Evolutionary conservation across 176 grass and related monocot species (phyloP), one percentile per base, ranked within the genome.

Genomic region (Triticum timopheevii): DNA sequence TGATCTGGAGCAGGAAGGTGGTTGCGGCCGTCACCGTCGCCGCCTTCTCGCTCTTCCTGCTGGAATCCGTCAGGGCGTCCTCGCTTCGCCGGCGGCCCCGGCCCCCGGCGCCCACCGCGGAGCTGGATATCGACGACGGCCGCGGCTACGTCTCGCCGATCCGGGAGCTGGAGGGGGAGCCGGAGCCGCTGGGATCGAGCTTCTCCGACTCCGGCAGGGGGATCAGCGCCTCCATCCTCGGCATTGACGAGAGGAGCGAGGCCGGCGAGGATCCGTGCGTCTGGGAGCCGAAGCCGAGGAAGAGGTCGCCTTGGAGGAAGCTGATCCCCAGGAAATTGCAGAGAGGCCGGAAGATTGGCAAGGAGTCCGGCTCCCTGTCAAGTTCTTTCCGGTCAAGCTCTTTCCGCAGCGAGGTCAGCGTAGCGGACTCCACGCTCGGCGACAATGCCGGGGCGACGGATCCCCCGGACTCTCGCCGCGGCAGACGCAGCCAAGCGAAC

Each of bases 1-100:
- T 93, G 68, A 96, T 96, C 86, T 91, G 89, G 73, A 94, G 92
- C 84, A 91, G 84, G 82, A 96, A 88, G 87, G 88, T 96, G 85
- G 92, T 96, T 13, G 80, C 88, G 13, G 88, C 80, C 58, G 81
- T 93, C 81, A 93, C 94, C 58, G 63, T 92, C 69, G 84, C 79
- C 56, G 45, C 90, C 28, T 91, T 93, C 36, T 84, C 86, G 45
- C 83, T 94, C 3, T 94, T 90, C 90, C 40, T 96, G 39, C 80
- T 95, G 23, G 97, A 96, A 39, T 88, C 85, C 25, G 3, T 87
- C 69, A 66, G 88, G 71, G 50, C 86, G 1, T 44, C 71, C 77
- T 24, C 73, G 61, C 69, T 86, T 40, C 62, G 8, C 30, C 65
- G 72, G 31, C 75, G 59, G 72, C 88, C 84, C 34, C 80, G 82